Evolutionary conservation across 768 basidiomycete species (phyloP), one percentile per base, ranked within the genome.

Genomic region (Mycena alexandri): DNA sequence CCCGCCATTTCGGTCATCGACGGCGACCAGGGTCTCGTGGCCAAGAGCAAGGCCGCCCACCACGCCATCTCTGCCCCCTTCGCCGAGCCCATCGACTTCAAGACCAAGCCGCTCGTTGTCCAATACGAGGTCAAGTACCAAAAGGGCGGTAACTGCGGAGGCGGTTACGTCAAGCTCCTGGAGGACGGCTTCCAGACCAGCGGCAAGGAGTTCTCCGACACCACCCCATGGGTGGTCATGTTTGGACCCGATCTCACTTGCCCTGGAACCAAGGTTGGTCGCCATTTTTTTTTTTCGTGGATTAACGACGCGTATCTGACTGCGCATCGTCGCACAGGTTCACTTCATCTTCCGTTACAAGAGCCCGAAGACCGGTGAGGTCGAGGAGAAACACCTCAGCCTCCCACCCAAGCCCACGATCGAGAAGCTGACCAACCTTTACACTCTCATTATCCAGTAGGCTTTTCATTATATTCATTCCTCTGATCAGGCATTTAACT

Each of bases 271-370:
- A 95, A 95, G 91, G 94, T 92, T 70, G 21, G 80, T 71, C 14
- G 41, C 11, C 21, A 3, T 9, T 13, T 13, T 6, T n/a, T 44
- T 19, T 9, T 7, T 11, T n/a, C 46, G 38, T 42, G 19, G 3
- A n/a, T 24, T 10, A 16, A 13, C 3, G 47, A 67, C 63, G 53
- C 9, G 22, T 66, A 53, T 33, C 62, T 61, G 44, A 63, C 34
- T 63, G 21, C 68, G 54, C 42, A 46, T 21, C 11, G 6, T 52
- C 54, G 12, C 38, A 22, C 75, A 96, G 93, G 85, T 98, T 56
- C 98, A 99, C 86, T 98, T 99, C 82, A 99, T 99, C 83, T 97
- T 99, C 94, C 94, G 96, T 74, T 93, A 98, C 86, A 90, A 92
- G 84, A 96, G 89, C 85, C 97, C 98, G 41, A 86, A 92, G 74